Conservation (phyloP, 345 rosid genomes). For the Balakata baccata region DNA sequence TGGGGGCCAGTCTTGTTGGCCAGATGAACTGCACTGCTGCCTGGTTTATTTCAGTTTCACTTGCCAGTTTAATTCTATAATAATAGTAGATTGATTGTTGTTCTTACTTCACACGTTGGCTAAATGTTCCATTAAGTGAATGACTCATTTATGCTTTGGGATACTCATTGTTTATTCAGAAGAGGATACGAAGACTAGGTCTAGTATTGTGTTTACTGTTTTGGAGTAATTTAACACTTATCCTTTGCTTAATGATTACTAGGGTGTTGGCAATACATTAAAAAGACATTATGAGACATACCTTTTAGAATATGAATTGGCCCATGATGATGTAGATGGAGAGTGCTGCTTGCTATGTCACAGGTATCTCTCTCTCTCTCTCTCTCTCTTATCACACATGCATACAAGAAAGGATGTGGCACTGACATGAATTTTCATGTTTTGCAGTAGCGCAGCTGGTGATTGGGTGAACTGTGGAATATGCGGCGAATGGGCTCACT, state of each 20-base stretch:
- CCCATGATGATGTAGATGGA: slow-evolving; percentile 97
- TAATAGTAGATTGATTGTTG: too few species aligned
- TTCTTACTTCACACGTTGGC: background rate
- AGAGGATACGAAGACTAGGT: background rate
- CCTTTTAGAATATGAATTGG: slow-evolving; percentile 90
- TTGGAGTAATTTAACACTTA: background rate
- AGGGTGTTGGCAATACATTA: slow-evolving; percentile 97
- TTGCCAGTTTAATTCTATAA: background rate
- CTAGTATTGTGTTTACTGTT: background rate
- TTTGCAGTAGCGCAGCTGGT: slow-evolving; percentile 94
- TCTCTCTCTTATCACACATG: slow-evolving; percentile 6
- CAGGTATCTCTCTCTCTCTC: slow-evolving; percentile 47
- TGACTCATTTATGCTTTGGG: too few species aligned
- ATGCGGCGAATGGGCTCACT: slow-evolving; percentile 99
- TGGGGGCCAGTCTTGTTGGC: background rate
- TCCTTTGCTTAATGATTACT: slow-evolving; percentile 6
- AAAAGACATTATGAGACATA: slow-evolving; percentile 96
- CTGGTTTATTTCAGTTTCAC: background rate
- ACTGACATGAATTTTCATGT: slow-evolving; percentile 26
- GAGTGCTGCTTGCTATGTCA: slow-evolving; percentile 97
- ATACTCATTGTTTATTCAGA: too few species aligned
- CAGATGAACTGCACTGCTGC: background rate
- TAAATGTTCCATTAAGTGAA: background rate
- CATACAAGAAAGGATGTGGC: background rate
- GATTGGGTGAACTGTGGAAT: slow-evolving; percentile 99